Evolutionary conservation across 208 protist genomes (phyloP).

Genomic region (Lotmaria passim): DNA sequence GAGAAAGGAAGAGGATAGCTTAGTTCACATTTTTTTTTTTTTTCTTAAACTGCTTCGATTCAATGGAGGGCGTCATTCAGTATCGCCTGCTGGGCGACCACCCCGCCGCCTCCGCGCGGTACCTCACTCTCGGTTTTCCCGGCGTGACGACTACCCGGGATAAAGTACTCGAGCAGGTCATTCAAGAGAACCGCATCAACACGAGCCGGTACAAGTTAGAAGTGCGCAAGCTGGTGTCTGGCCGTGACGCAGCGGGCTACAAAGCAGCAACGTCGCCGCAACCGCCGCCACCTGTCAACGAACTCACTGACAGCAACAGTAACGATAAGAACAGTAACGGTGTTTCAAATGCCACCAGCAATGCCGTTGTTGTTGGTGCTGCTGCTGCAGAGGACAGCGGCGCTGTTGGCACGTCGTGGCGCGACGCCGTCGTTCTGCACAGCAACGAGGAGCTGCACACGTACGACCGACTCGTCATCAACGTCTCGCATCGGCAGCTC

Average conservation of each 20-base stretch:
- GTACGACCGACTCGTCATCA: constrained; percentile 75
- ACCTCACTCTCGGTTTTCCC: constrained; percentile 69
- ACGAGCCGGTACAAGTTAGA: constrained; percentile 78
- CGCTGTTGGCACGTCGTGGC: neutral
- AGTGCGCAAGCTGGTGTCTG: constrained; percentile 24
- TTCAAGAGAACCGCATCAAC: constrained; percentile 79
- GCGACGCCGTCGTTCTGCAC: constrained; percentile 16
- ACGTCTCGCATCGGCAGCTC: constrained; percentile 62
- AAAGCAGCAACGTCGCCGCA: neutral
- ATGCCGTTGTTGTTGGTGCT: too few species aligned
- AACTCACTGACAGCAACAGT: neutral
- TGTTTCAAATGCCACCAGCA: neutral
- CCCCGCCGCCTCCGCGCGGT: constrained; percentile 76
- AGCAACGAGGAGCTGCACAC: constrained; percentile 46
- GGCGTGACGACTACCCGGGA: constrained; percentile 50
- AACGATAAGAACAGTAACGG: neutral
- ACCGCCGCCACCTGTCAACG: neutral
- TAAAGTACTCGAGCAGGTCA: constrained; percentile 53
- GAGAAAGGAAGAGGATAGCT: neutral
- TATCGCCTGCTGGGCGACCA: constrained; percentile 79
- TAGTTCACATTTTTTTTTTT: too few species aligned
- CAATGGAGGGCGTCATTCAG: constrained; percentile 76
- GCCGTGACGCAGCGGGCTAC: constrained; percentile 24
- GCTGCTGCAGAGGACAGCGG: neutral
- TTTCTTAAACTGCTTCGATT: too few species aligned